Evolutionary conservation across 495 filamentous ascomycete genomes (phyloP).

Genomic region (Aspergillus campestris): DNA sequence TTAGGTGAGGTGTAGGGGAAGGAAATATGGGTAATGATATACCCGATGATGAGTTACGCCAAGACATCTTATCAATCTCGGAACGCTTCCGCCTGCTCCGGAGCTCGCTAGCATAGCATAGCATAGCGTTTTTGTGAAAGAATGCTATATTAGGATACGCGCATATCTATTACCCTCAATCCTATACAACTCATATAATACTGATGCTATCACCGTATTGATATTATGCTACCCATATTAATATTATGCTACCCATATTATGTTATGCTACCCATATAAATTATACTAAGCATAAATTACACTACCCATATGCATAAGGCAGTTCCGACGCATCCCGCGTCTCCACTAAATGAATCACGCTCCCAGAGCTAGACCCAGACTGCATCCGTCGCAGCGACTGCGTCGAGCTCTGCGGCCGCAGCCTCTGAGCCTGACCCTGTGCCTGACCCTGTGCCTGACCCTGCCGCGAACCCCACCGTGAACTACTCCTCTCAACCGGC

Average conservation of each 20-base stretch:
- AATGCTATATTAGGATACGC: too few species aligned
- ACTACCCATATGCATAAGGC: neutral
- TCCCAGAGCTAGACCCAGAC: constrained; percentile 15
- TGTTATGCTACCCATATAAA: too few species aligned
- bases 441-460: neutral
- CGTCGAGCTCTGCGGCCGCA: constrained; percentile 11
- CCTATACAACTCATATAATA: too few species aligned
- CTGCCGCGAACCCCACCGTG: constrained; percentile 2
- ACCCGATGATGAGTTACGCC: neutral
- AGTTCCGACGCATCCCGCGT: neutral
- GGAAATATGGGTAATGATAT: neutral
- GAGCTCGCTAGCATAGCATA: neutral
- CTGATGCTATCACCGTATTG: too few species aligned
- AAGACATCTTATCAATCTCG: constrained; percentile 16
- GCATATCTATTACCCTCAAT: neutral
- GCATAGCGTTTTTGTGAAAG: too few species aligned
- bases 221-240: neutral
- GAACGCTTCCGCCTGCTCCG: constrained; percentile 1
- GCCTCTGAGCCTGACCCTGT: too few species aligned
- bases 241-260: too few species aligned
- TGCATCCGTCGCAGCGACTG: constrained; percentile 27
- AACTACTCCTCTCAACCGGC: constrained; percentile 15
- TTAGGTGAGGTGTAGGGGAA: neutral
- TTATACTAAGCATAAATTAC: neutral
- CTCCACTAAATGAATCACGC: constrained; percentile 5